Base-by-base conservation (phyloP, 805 yeast species). In the Wickerhamiella sergipiensis region DNA sequence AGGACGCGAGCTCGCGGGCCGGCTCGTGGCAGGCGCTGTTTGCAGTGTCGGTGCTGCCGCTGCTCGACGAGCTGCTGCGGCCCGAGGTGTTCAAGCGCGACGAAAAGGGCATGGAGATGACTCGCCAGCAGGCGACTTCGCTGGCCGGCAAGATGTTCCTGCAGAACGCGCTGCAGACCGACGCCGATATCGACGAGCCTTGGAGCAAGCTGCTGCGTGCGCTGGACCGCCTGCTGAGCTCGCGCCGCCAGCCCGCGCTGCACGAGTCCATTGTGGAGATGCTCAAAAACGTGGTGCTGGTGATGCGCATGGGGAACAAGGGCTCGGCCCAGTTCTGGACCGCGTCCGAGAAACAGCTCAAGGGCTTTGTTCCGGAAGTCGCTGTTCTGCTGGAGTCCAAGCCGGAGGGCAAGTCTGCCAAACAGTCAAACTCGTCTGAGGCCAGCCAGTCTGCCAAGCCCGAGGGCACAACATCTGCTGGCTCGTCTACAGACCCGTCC, bases 111-210 rank as follows among this genome's bases (percentile, higher is more conserved):
- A 82, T 81, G 75, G 70, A 72, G 7, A 72, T 70, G 52, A 81
- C 92, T 0, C 81, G 87, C 48, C 70, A 74, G 48, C 87, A 82
- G 53, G 79, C 84, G 1, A 71, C 92, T 50, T 71, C 78, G 12
- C 65, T 85, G 46, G 71, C 83, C 10, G 80, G 94, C 51, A 84
- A 83, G 60, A 71, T 75, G n/a, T 80, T 77, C 56, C 54, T 79
- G 43, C 76, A 73, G 45, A 46, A 57, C 53, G 55, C 52, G n/a
- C 58, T 49, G 47, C 62, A 48, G 48, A 59, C 50, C 46, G 60
- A 58, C 49, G 55, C 55, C 7, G 62, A 64, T 23, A 56, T 60
- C 48, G 57, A 64, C 15, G 62, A 60, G 13, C 52, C 65, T 29
- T 71, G 75, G 74, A 52, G 61, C 29, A 52, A 59, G 33, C 61